Conservation (phyloP, 2,329 filamentous ascomycete species). For the Endocalyx cinctus region DNA sequence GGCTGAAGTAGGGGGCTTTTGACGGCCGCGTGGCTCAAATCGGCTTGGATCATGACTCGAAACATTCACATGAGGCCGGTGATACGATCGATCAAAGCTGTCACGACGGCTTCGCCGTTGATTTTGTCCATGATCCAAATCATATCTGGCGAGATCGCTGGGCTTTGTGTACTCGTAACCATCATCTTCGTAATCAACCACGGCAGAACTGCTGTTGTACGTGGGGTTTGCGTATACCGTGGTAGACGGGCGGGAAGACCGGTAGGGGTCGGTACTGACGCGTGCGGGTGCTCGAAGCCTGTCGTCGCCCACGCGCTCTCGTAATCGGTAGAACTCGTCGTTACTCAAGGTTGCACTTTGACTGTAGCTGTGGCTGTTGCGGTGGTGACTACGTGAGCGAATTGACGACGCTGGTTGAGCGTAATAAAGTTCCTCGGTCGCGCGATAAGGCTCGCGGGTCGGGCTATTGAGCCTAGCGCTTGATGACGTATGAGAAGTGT, state of each 20-base stretch:
- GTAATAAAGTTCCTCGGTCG: conserved; percentile 51
- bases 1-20: conserved; percentile 64
- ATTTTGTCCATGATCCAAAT: conserved; percentile 48
- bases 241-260: conserved; percentile 41
- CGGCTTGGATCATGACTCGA: conserved; percentile 44
- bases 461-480: conserved; percentile 40
- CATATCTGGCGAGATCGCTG: conserved; percentile 57
- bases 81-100: conserved; percentile 51
- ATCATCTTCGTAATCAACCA: conserved; percentile 51
- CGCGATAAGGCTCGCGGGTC: conserved; percentile 45
- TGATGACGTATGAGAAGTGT: conserved; percentile 35
- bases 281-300: conserved; percentile 30
- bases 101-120: conserved; percentile 42
- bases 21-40: conserved; percentile 37
- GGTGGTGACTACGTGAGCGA: conserved; percentile 44
- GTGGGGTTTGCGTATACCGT: conserved; percentile 23
- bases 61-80: conserved; percentile 49
- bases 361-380: conserved; percentile 28
- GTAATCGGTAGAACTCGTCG: conserved; percentile 46
- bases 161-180: conserved; percentile 62
- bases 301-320: conserved; percentile 43
- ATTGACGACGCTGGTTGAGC: conserved; percentile 55
- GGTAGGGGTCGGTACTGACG: conserved; percentile 41
- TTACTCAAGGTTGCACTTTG: conserved; percentile 47
- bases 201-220: conserved; percentile 27